Conservation (phyloP, 805 yeast species). For the Wickerhamiella qilinensis region DNA sequence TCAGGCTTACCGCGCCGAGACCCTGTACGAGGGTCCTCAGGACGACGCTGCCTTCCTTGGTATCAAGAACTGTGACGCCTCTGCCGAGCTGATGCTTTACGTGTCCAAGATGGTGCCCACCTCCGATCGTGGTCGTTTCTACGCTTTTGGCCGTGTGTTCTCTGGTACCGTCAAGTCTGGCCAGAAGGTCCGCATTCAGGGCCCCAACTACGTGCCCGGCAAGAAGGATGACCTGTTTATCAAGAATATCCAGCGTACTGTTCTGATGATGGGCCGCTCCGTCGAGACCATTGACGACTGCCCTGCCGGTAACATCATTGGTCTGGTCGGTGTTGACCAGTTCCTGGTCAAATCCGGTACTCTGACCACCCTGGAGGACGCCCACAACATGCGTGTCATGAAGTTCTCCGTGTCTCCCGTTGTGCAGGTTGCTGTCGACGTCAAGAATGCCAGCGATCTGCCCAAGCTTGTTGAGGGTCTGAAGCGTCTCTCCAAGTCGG, state of each 20-base stretch:
- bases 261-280: constrained; percentile 98
- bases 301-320: constrained; percentile 99
- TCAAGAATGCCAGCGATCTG: constrained; percentile 97
- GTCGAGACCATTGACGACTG: constrained; percentile 98
- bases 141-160: constrained; percentile 99
- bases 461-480: constrained; percentile 99
- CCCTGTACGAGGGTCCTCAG: constrained; percentile 97
- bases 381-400: constrained; percentile 99
- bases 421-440: constrained; percentile 99
- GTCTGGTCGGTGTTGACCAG: constrained; percentile 99
- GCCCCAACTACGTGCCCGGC: constrained; percentile 99
- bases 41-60: constrained; percentile 75
- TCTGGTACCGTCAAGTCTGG: constrained; percentile 99
- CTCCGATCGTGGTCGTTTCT: constrained; percentile 99
- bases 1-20: constrained; percentile 97
- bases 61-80: constrained; percentile 97
- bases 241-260: constrained; percentile 98
- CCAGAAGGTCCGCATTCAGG: constrained; percentile 98
- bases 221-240: constrained; percentile 94
- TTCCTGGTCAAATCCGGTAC: constrained; percentile 99
- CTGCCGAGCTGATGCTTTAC: constrained; percentile 95
- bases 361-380: constrained; percentile 85
- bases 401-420: constrained; percentile 99
- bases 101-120: constrained; percentile 99
- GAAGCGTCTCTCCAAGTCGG: constrained; percentile 98